Percentiles rank a stretch among this genome's conserved stretches.
phyloP scores from a whole-genome alignment of 352 stramenopile genomes.

The Globisporangium takayamanum region DNA sequence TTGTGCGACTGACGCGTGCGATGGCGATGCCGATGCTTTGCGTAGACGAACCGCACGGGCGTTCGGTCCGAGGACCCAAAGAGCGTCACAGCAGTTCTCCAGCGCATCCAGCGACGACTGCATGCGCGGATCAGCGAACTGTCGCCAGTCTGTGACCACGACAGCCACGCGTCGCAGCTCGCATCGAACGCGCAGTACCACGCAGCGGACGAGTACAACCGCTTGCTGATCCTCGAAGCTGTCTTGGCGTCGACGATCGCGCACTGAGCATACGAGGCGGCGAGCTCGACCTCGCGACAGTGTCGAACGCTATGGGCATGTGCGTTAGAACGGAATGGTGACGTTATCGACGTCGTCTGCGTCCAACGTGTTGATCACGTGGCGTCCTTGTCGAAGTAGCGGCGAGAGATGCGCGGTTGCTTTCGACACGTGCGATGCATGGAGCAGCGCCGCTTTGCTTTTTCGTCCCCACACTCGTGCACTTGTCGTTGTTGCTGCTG shows the following conservation, averaged over 20 bases:
- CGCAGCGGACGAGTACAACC: constrained; percentile 13
- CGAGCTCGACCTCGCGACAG: neutral
- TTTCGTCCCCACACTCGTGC: neutral
- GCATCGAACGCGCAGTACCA: constrained; percentile 1
- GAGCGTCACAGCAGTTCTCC: constrained; percentile 15
- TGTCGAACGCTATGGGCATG: neutral
- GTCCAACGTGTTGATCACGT: constrained; percentile 6
- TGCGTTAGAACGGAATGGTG: constrained; percentile 5
- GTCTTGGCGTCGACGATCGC: constrained; percentile 28
- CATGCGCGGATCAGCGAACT: constrained; percentile 25
- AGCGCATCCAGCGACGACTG: constrained; percentile 26
- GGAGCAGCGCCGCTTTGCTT: neutral
- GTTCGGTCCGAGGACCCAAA: constrained; percentile 14
- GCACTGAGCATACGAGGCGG: neutral
- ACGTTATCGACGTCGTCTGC: constrained; percentile 1
- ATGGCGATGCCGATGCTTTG: neutral
- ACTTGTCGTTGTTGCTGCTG: neutral
- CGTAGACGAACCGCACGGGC: constrained; percentile 28
- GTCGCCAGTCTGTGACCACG: neutral
- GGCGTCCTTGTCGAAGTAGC: constrained; percentile 14
- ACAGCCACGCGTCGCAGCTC: neutral
- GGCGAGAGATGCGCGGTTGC: constrained; percentile 17
- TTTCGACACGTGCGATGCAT: neutral
- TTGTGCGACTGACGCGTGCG: neutral
- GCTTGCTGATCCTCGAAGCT: constrained; percentile 46